Base-by-base conservation (phyloP, 192 early-diverging fungal genomes). In the Lunasporangiospora selenospora region DNA sequence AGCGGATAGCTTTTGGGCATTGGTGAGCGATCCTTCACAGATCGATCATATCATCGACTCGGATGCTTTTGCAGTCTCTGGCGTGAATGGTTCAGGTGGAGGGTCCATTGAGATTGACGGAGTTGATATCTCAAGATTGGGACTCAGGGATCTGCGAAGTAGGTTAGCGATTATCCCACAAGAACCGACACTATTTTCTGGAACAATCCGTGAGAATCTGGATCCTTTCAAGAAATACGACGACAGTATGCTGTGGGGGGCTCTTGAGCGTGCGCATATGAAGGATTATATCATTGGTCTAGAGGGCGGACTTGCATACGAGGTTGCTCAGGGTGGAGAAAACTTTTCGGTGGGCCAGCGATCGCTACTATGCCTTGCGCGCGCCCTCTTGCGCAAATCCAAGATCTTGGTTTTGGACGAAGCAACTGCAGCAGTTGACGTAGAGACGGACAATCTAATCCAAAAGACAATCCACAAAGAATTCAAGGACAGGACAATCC, bases 101-200 rank as follows among this genome's bases (percentile, higher is more conserved):
- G 93, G 94, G 12, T 45, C 54, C 29, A 93, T 97, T 56, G 27
- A 59, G 3, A 82, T 97, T 64, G 93, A 93, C 67, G 87, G 85
- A 5, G 59, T 91, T 11, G 90, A 93, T 38, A 85, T 93, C 32
- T 58, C 77, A 24, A 81, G 65, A 0, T 58, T 93, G 0, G 83
- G 83, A 11, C 70, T 93, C 0, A 54, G 71, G 8, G 78, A 85
- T 23, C 65, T 94, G 19, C 78, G 91, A 24, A 77, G 66, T 37
- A 67, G 81, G 6, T 58, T 97, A 39, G 79, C 88, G 8, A 88
- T 97, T 30, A 96, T 97, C 39, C 94, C 95, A 6, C 95, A 97
- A 63, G 89, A 93, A 6, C 84, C 94, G 1, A 83, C 86, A 2
- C 56, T 92, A 16, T 83, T 94, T 29, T 69, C 78, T 0, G 88